A percentile compares a stretch with the other conserved stretches of the same genome.
These are phyloP conservation scores for Thalassiosira livingstoniorum DNA, from an alignment of 352 stramenopile species.

Conservation along the genomic window DNA sequence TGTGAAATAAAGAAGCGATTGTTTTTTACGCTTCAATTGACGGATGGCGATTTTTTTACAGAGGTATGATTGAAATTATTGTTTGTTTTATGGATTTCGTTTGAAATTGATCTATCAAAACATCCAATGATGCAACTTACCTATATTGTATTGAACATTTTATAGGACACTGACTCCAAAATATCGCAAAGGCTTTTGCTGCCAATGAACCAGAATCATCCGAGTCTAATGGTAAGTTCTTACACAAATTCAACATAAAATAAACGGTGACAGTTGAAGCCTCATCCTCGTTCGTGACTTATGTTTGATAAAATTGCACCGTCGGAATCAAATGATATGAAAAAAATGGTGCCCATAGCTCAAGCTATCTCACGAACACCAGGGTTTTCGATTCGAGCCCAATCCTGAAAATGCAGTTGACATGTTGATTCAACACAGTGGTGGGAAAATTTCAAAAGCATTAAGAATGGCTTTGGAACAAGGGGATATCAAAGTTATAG, in stretches of 20 bases:
- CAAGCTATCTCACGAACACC: constrained; percentile 81
- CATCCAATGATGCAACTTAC: background rate
- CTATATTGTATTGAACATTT: background rate
- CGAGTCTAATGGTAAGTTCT: constrained; percentile 36
- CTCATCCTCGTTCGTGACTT: too few relatives aligned
- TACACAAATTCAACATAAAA: background rate
- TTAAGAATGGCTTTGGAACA: constrained; percentile 65
- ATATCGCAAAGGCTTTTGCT: constrained; percentile 18
- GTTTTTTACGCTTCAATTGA: constrained; percentile 72
- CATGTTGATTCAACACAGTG: constrained; percentile 69
- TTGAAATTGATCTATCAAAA: background rate
- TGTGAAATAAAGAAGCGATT: constrained; percentile 72
- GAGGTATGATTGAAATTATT: constrained; percentile 10
- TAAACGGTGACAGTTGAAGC: too few relatives aligned
- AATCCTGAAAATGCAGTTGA: constrained; percentile 57
- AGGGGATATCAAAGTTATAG: constrained; percentile 39
- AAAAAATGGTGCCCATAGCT: too few relatives aligned
- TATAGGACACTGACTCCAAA: constrained; percentile 19
- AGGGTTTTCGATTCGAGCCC: constrained; percentile 79
- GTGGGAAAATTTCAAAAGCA: constrained; percentile 73
- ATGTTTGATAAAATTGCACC: too few relatives aligned
- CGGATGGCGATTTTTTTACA: constrained; percentile 69
- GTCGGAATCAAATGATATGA: too few relatives aligned
- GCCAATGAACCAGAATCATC: constrained; percentile 37
- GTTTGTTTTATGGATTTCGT: background rate